These are phyloP conservation scores for Tubosaeta sp. DNA, from an alignment of 768 basidiomycete species.

Conservation along the genomic window DNA sequence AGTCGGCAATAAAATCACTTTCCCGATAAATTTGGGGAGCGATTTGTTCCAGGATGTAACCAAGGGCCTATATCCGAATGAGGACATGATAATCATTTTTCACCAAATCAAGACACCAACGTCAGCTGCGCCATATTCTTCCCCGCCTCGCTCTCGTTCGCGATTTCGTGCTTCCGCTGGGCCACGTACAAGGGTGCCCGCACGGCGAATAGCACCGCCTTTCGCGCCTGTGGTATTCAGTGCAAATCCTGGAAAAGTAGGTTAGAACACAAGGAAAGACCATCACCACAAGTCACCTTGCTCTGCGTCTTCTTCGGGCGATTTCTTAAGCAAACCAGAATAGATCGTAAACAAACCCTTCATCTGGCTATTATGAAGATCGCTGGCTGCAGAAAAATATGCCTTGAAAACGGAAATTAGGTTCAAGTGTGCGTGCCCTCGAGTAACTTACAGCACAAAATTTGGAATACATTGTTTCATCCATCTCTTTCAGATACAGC, in stretches of 20 bases:
- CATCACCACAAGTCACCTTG: conserved; percentile 44
- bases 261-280: conserved; percentile 3
- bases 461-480: conserved; percentile 81
- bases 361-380: conserved; percentile 78
- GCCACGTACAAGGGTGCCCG: conserved; percentile 80
- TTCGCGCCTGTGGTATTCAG: conserved; percentile 32
- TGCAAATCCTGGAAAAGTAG: conserved; percentile 39
- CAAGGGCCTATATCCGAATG: conserved; percentile 55
- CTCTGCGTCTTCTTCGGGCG: conserved; percentile 68
- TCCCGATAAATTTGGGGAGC: conserved; percentile 74
- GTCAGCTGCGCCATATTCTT: conserved; percentile 67
- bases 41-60: conserved; percentile 70
- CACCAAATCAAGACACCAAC: conserved; percentile 35
- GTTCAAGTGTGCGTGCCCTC: not conserved
- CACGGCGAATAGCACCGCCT: conserved; percentile 67
- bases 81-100: not conserved
- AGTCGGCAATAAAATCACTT: conserved; percentile 85
- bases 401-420: conserved; percentile 47
- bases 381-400: conserved; percentile 85
- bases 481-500: conserved; percentile 95
- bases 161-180: conserved; percentile 52
- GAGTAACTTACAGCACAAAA: conserved; percentile 75
- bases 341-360: conserved; percentile 63
- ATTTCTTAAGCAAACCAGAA: conserved; percentile 57
- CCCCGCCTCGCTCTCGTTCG: conserved; percentile 53